Base-by-base conservation (phyloP, 257 asterid genomes). In the Solanum pinnatisectum region DNA sequence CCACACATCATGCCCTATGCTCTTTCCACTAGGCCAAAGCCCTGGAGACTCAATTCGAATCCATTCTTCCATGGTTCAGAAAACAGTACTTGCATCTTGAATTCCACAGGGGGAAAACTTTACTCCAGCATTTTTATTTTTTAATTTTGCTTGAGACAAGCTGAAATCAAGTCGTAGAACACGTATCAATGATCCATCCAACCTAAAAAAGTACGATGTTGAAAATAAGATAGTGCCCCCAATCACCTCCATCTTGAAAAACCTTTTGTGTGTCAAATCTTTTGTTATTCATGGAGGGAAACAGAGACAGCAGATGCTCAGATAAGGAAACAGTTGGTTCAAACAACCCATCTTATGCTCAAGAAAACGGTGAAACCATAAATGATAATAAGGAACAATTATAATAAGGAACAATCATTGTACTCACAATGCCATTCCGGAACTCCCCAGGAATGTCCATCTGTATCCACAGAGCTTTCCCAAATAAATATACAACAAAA, bases 401-500 rank as follows among this genome's bases (percentile, higher is more conserved):
- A 27, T 7, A 79, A 79, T 3, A 79, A 79, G 85, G 67, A 81
- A 81, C 85, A 81, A 46, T 49, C 27, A 27, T 11, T 44, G 76
- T 76, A 90, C 98, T 92, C 90, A 94, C 98, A 42, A 40, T 20
- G 92, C 96, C 95, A 87, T 89, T 87, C 46, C 11, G 90, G 71
- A 93, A 92, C 88, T 90, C 88, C 49, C 90, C 87, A 6, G 93
- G 89, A 88, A 94, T 89, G 88, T 94, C 92, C 89, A 89, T 90
- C 87, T 93, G 95, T 40, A 90, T 89, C 96, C 96, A 93, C 68
- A 91, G 39, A 76, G 96, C 95, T 90, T 82, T 91, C 87, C 92
- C 93, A 14, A 93, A 89, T 87, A 94, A 85, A 89, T 39, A 92
- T 35, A 88, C 70, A 25, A 93, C 93, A 68, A 94, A 91, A 68